Conservation (phyloP, 2,329 filamentous ascomycete species). For the Aspergillus eucalypticola region DNA sequence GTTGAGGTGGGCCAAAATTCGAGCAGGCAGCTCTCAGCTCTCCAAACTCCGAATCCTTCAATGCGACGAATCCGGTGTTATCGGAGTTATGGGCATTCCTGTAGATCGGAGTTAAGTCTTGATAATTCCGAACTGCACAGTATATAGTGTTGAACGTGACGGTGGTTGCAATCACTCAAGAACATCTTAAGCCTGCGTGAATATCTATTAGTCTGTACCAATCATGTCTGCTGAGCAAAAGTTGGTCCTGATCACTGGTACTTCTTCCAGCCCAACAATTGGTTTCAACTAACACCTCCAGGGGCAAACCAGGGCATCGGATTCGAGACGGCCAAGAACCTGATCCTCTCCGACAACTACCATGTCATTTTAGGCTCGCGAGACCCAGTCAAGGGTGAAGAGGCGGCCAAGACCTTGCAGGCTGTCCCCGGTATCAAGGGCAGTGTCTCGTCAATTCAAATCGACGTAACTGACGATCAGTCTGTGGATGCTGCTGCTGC, state of each 20-base stretch:
- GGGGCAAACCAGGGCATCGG: conserved; percentile 32
- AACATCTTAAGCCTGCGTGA: neutral
- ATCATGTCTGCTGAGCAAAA: neutral
- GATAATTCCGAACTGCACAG: neutral
- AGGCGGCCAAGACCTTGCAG: conserved; percentile 11
- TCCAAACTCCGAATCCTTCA: neutral
- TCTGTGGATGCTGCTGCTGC: conserved; percentile 56
- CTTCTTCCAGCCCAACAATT: neutral
- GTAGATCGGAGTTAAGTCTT: neutral
- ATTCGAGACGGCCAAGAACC: conserved; percentile 23
- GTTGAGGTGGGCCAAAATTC: too few species aligned
- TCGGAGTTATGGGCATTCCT: neutral
- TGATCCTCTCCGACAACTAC: conserved; percentile 22
- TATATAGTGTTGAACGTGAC: neutral
- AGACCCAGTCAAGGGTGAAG: conserved; percentile 12
- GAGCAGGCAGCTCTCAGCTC: too few species aligned
- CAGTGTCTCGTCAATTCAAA: conserved; percentile 21
- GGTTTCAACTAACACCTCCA: conserved; percentile 3
- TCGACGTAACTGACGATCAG: conserved; percentile 53
- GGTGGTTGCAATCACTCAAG: neutral
- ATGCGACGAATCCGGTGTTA: neutral
- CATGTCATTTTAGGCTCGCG: conserved; percentile 25
- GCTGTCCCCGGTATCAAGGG: conserved; percentile 5
- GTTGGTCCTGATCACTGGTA: conserved; percentile 6
- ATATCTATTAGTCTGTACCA: neutral